Conservation (phyloP, 106 monocot species). For the Triglochin maritima region DNA sequence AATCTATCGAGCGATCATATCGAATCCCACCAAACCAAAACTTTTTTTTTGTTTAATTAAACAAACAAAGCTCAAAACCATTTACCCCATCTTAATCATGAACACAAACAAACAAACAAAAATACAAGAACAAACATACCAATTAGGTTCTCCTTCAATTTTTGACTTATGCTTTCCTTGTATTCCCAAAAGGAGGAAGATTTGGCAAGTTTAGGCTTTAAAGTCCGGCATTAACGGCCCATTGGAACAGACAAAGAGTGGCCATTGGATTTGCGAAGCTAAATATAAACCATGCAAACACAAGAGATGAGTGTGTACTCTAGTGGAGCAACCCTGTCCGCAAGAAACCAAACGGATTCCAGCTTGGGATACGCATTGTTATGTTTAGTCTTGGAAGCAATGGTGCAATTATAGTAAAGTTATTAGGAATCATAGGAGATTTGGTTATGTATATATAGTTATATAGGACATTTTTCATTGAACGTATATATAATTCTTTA, state of each 20-base stretch:
- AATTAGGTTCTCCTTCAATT: background rate
- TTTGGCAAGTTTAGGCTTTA: background rate
- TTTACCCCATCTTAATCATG: background rate
- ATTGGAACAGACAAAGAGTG: background rate
- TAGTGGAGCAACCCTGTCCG: background rate
- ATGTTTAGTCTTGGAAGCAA: too few species aligned
- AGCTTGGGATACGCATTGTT: too few species aligned
- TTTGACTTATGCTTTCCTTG: background rate
- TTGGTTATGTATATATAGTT: too few species aligned
- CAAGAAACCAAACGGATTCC: background rate
- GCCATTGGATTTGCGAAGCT: background rate
- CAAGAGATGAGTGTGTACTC: background rate
- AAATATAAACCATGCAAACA: background rate
- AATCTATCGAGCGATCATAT: too few species aligned
- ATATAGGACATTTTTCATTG: too few species aligned
- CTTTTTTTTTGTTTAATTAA: too few species aligned
- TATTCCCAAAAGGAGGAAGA: background rate
- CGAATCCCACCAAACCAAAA: too few species aligned
- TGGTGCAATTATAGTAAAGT: too few species aligned
- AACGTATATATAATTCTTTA: too few species aligned
- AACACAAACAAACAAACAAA: background rate
- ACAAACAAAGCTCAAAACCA: too few species aligned
- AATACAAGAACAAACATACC: too few species aligned
- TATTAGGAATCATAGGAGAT: too few species aligned
- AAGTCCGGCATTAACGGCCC: background rate